Evolutionary conservation across 2,329 filamentous ascomycete species (phyloP), one percentile per base, ranked within the genome.

Genomic region (Aspergillus terreus): DNA sequence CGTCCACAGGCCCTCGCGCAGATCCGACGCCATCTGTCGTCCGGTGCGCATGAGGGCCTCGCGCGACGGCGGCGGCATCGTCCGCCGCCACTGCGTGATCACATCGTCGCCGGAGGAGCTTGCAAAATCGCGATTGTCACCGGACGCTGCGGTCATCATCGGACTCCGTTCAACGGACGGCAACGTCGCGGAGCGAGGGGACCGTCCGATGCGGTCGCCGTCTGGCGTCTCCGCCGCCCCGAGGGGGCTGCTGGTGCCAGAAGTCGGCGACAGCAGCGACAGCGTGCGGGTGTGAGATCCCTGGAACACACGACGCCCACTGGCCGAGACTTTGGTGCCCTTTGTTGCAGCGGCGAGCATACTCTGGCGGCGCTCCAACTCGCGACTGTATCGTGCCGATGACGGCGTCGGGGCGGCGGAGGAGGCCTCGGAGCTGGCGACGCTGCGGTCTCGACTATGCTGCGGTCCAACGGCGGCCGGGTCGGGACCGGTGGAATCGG

Each of bases 1-100:
- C 1, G 90, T 96, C 84, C 88, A 92, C 45, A 99, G 75, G 2
- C 94, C 92, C 47, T 94, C 84, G 67, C 86, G 90, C 70, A 99
- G 85, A 71, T 96, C 94, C 53, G 89, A 87, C 14, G 92, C 88
- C 71, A 96, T 86, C 69, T 94, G 89, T 66, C 91, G 91, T 53
- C 77, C 76, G 49, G 74, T 82, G 63, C 71, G 76, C 52, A 83
- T 67, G 38, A 84, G 65, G n/a, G 73, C 68, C 42, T 83, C 80
- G 14, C 76, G 71, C 25, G 77, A 73, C 10, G 76, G 66, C 6
- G 72, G 67, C 6, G 70, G 73, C 57, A 75, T 62, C n/a, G 69
- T 73, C 45, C 67, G 71, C 32, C 68, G 70, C 68, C 71, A 74
- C 55, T 71, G 65, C 3, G 67, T 58, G 14, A 69, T 63, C 48